A percentile compares a stretch with the other conserved stretches of the same genome.
Evolutionary conservation across 495 filamentous ascomycete species (phyloP).

Genomic region (Aspergillus sclerotioniger): DNA sequence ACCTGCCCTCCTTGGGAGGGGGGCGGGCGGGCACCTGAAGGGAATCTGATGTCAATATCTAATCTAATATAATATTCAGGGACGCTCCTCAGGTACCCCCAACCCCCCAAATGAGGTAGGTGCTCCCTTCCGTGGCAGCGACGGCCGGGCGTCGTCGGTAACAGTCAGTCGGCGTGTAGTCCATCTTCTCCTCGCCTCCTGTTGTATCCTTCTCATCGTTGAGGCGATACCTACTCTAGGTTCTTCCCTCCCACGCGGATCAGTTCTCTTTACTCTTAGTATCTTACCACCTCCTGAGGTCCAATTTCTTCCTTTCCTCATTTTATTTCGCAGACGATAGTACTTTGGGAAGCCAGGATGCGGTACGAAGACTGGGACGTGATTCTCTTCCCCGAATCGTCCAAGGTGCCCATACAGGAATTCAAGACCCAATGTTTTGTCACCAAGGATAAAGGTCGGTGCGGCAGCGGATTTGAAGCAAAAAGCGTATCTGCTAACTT

Average conservation of each 20-base stretch:
- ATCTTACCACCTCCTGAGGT: conserved; percentile 17
- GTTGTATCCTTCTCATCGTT: not conserved
- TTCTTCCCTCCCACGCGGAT: conserved; percentile 12
- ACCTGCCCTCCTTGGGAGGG: not conserved
- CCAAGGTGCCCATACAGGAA: conserved; percentile 73
- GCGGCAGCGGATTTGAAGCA: not conserved
- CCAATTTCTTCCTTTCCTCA: conserved; percentile 19
- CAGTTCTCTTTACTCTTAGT: conserved; percentile 17
- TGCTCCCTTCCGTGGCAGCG: not conserved
- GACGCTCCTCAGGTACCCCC: not conserved
- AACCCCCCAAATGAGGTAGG: not conserved
- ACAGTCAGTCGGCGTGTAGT: not conserved
- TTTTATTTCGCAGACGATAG: conserved; percentile 15
- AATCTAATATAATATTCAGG: too few relatives aligned
- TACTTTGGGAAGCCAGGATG: conserved; percentile 47
- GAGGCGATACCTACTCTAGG: not conserved
- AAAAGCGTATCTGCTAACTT: not conserved
- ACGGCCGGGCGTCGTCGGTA: too few relatives aligned
- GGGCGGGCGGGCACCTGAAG: too few relatives aligned
- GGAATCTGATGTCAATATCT: not conserved
- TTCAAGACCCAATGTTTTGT: conserved; percentile 84
- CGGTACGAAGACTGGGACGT: conserved; percentile 86
- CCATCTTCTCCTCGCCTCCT: not conserved
- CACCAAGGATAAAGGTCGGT: conserved; percentile 61
- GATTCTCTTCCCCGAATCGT: conserved; percentile 68